Conservation (phyloP, 257 asterid genomes). For the Buddleja alternifolia region DNA sequence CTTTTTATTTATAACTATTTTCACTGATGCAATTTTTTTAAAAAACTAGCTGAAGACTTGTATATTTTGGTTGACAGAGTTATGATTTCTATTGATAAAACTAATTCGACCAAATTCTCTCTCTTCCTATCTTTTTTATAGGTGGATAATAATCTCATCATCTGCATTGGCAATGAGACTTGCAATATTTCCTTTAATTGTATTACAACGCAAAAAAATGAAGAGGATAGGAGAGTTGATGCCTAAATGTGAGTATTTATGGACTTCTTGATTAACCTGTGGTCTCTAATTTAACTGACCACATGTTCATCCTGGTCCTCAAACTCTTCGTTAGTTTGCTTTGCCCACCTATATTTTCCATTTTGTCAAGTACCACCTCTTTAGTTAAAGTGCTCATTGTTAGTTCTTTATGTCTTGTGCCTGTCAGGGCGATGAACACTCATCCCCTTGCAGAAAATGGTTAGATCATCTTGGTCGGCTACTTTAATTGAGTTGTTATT, state of each 20-base stretch:
- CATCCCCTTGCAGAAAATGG: too few relatives aligned
- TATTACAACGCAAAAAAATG: slow-evolving; percentile 78
- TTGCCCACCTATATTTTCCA: too few relatives aligned
- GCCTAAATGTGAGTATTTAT: slow-evolving; percentile 70
- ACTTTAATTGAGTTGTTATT: too few relatives aligned
- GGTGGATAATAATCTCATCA: slow-evolving; percentile 87
- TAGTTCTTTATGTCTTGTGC: too few relatives aligned
- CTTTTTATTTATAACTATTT: neutral
- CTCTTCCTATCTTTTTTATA: slow-evolving; percentile 32
- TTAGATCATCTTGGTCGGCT: too few relatives aligned
- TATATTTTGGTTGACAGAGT: neutral
- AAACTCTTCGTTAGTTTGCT: too few relatives aligned
- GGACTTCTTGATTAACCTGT: neutral
- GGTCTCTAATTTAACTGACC: too few relatives aligned
- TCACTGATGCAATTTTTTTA: neutral
- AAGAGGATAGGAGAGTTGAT: slow-evolving; percentile 60
- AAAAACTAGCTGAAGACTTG: neutral
- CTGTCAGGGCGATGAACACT: too few relatives aligned
- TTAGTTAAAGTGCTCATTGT: too few relatives aligned
- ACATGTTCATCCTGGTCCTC: too few relatives aligned
- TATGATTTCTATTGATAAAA: slow-evolving; percentile 1
- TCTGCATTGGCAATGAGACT: slow-evolving; percentile 75
- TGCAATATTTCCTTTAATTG: slow-evolving; percentile 57
- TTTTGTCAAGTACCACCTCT: too few relatives aligned
- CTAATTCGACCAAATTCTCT: slow-evolving; percentile 24